phyloP scores from a whole-genome alignment of 2,329 filamentous ascomycete species.

The Arthrobotrys pseudoclavata region DNA sequence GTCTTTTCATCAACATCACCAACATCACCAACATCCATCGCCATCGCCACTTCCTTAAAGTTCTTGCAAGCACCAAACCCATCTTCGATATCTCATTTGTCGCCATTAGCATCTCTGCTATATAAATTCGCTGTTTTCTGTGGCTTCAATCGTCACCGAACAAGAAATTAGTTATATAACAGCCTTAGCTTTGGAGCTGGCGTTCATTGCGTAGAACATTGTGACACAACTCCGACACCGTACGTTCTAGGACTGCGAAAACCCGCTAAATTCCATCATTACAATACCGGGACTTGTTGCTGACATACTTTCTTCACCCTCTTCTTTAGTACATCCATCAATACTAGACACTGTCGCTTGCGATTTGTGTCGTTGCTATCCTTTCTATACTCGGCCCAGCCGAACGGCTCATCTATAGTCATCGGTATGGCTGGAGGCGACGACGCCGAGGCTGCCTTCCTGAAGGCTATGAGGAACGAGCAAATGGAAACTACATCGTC shows the following conservation, averaged over 20 bases:
- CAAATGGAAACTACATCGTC: slow-evolving; percentile 44
- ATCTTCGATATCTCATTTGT: not conserved
- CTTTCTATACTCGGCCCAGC: slow-evolving; percentile 11
- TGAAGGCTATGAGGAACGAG: slow-evolving; percentile 55
- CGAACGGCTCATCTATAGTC: slow-evolving; percentile 32
- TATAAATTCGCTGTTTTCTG: slow-evolving; percentile 6
- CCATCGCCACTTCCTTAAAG: not conserved
- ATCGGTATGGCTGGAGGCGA: slow-evolving; percentile 49
- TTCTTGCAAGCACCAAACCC: not conserved
- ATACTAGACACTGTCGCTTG: slow-evolving; percentile 13
- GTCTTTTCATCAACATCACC: slow-evolving; percentile 21
- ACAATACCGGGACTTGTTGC: not conserved
- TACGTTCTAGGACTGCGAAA: slow-evolving; percentile 21
- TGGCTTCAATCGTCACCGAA: not conserved
- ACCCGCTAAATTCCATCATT: not conserved
- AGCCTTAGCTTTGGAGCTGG: slow-evolving; percentile 9
- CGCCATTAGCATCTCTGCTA: not conserved
- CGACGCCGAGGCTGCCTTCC: slow-evolving; percentile 57
- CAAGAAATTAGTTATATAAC: not conserved
- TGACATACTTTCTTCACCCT: slow-evolving; percentile 4
- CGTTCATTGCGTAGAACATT: slow-evolving; percentile 22
- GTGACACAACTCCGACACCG: slow-evolving; percentile 27
- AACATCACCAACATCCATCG: slow-evolving; percentile 25
- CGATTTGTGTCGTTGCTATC: slow-evolving; percentile 20
- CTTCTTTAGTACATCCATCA: not conserved